Base-by-base conservation (phyloP, 768 basidiomycete species). In the Favolaschia claudopus region DNA sequence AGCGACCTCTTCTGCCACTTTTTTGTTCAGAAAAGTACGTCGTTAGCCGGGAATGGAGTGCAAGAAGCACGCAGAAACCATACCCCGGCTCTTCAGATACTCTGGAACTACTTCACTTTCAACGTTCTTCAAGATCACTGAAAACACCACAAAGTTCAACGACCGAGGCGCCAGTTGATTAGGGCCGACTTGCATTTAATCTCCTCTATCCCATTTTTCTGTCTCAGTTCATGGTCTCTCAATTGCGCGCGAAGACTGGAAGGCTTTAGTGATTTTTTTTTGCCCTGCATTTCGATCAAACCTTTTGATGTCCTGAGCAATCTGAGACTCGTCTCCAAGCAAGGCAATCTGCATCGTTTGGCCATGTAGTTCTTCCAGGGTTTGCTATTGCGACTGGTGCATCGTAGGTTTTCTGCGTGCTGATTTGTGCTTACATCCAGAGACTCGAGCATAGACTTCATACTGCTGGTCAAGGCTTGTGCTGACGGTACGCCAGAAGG, bases 141-240 rank as follows among this genome's bases (percentile, higher is more conserved):
- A n/a, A n/a, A n/a, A n/a, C n/a, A n/a, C n/a, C 7, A 37, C 17
- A 48, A 34, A 31, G 13, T 36, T 24, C 4, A 24, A 24, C 12
- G 8, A 32, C 15, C n/a, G n/a, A n/a, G n/a, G n/a, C n/a, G n/a
- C n/a, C n/a, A n/a, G n/a, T n/a, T n/a, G n/a, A n/a, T n/a, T n/a
- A n/a, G n/a, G n/a, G n/a, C n/a, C n/a, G n/a, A 63, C 75, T 50
- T 51, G 81, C 85, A 67, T 68, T 84, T 77, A 44, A 88, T 81
- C 53, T 86, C 84, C 12, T 76, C 67, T 7, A 82, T 73, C 6
- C 78, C 78, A 7, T 80, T 73, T 27, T 74, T 70, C 48, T 85
- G 79, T 43, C 72, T 72, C 47, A 71, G 57, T 52, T 85, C 81
- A 48, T 83, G 78, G 19, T 72, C 71, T 34, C 68, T 64, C 71